Percentiles rank a stretch among this genome's conserved stretches.
Evolutionary conservation across 331 rosid genomes (phyloP).

Genomic region (Malus hybrid): DNA sequence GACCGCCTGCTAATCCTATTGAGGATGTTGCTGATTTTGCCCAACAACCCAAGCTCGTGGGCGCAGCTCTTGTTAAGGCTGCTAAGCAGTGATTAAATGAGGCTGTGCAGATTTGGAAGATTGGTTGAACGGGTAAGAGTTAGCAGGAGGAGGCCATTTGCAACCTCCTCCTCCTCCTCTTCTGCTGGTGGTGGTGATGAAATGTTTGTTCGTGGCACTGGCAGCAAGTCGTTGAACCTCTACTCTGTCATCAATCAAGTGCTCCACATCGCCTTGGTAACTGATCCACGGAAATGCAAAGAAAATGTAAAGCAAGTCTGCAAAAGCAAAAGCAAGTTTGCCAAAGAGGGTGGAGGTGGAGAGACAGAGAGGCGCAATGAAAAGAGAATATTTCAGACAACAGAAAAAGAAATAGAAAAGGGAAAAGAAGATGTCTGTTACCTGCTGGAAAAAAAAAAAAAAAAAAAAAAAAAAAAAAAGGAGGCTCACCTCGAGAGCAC

Average conservation of each 20-base stretch:
- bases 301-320: no score
- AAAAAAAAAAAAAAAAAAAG: no score
- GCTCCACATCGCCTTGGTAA: constrained; percentile 80
- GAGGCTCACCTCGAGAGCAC: no score
- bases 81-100: constrained; percentile 47
- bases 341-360: no score
- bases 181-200: not conserved
- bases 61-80: constrained; percentile 69
- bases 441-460: no score
- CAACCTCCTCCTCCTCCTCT: constrained; percentile 8
- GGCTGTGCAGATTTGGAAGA: not conserved
- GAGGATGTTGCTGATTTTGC: constrained; percentile 50
- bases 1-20: constrained; percentile 51
- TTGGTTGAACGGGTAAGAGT: not conserved
- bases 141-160: constrained; percentile 33
- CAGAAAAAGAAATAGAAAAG: no score
- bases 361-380: no score
- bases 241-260: constrained; percentile 95
- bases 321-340: no score
- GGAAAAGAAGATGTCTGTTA: no score
- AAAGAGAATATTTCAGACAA: no score
- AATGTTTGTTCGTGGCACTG: constrained; percentile 22
- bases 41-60: constrained; percentile 72
- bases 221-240: constrained; percentile 58
- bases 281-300: constrained; percentile 56